phyloP scores from a whole-genome alignment of 2,329 filamentous ascomycete genomes.

The Aspergillus fumigatiaffinis region DNA sequence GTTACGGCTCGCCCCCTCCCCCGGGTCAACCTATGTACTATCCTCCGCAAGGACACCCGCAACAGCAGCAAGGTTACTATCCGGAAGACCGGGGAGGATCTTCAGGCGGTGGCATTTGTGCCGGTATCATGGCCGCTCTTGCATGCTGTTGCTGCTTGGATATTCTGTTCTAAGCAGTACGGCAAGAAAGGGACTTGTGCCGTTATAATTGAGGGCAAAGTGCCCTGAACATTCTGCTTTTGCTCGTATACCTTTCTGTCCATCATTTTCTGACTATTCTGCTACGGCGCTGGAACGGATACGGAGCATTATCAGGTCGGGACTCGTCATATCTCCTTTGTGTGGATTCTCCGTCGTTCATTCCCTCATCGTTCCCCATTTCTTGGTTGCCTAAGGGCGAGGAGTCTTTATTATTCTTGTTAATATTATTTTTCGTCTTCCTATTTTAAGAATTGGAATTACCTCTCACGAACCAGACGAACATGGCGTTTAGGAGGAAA shows the following conservation, averaged over 20 bases:
- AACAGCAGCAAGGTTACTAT: slow-evolving; percentile 38
- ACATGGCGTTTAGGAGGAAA: no score
- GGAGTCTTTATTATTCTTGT: not conserved
- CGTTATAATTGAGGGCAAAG: not conserved
- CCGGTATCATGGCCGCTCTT: slow-evolving; percentile 45
- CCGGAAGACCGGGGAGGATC: slow-evolving; percentile 30
- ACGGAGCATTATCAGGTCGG: not conserved
- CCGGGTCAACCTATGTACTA: slow-evolving; percentile 34
- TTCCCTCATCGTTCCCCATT: not conserved
- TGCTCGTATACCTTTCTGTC: not conserved
- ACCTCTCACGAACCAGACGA: not conserved
- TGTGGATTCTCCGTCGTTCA: not conserved
- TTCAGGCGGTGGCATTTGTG: slow-evolving; percentile 40
- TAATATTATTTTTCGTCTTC: not conserved
- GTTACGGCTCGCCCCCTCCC: slow-evolving; percentile 17
- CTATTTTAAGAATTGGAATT: not conserved
- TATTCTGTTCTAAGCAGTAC: slow-evolving; percentile 35
- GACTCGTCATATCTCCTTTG: not conserved
- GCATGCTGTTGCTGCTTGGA: slow-evolving; percentile 51
- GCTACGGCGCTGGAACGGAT: not conserved
- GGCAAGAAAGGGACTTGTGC: not conserved
- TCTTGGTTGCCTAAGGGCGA: not conserved
- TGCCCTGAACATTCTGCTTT: not conserved
- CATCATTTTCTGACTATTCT: not conserved
- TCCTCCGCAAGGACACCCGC: slow-evolving; percentile 33